phyloP scores from a whole-genome alignment of 2,329 filamentous ascomycete genomes.

The Monascus ruber region DNA sequence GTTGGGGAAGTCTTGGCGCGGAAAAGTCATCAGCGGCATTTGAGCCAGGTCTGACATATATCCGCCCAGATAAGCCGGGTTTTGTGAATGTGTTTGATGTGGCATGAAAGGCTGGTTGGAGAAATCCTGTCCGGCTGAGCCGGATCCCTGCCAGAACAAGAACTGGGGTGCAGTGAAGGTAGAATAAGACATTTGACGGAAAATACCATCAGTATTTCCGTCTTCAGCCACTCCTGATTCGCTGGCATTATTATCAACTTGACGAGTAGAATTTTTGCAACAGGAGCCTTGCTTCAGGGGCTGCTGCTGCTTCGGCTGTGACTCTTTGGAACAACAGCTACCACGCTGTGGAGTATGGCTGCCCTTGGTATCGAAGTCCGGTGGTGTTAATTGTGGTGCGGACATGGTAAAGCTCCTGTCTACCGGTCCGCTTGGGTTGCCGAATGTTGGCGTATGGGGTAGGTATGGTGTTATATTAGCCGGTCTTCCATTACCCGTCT shows the following conservation, averaged over 20 bases:
- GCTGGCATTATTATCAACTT: background rate
- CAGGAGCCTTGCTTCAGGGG: slow-evolving; percentile 15
- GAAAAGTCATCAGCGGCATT: slow-evolving; percentile 5
- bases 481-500: slow-evolving; percentile 9
- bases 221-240: background rate
- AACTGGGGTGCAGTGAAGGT: slow-evolving; percentile 8
- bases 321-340: slow-evolving; percentile 16
- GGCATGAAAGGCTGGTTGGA: slow-evolving; percentile 9
- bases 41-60: slow-evolving; percentile 6
- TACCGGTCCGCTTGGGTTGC: background rate
- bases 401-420: background rate
- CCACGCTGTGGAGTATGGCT: slow-evolving; percentile 1
- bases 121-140: slow-evolving; percentile 5
- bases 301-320: slow-evolving; percentile 1
- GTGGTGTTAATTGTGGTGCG: background rate
- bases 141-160: slow-evolving; percentile 12
- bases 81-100: slow-evolving; percentile 3
- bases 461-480: slow-evolving; percentile 5
- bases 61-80: slow-evolving; percentile 7
- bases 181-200: slow-evolving; percentile 8
- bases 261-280: slow-evolving; percentile 12
- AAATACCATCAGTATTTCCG: background rate
- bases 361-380: background rate
- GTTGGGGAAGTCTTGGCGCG: slow-evolving; percentile 5
- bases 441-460: slow-evolving; percentile 1